Percentiles rank a stretch among this genome's conserved stretches.
Conservation (phyloP, 2,329 filamentous ascomycete species). For the Colletotrichum brevisporum region DNA sequence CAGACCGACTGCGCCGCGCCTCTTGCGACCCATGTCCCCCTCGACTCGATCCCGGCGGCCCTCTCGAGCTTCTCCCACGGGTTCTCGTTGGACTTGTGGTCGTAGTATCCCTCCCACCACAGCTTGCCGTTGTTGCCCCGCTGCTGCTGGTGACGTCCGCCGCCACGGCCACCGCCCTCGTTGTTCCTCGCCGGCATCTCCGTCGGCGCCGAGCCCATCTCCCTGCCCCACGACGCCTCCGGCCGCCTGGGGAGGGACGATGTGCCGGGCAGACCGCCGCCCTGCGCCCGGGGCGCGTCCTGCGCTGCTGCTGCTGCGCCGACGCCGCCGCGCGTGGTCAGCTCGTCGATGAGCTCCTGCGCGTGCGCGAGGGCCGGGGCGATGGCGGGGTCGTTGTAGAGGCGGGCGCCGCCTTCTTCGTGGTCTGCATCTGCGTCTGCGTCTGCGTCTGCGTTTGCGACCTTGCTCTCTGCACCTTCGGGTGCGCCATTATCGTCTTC, state of each 20-base stretch:
- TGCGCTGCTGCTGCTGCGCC: background rate
- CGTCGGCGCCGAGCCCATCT: constrained; percentile 23
- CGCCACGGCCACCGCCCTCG: background rate
- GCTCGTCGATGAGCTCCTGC: constrained; percentile 37
- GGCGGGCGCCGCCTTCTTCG: constrained; percentile 24
- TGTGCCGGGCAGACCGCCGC: constrained; percentile 12
- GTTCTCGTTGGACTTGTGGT: constrained; percentile 78
- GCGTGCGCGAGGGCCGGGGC: constrained; percentile 40
- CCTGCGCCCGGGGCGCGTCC: constrained; percentile 13
- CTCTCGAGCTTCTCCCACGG: constrained; percentile 76
- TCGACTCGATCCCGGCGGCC: constrained; percentile 57
- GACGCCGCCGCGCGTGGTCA: constrained; percentile 12
- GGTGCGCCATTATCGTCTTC: constrained; percentile 61
- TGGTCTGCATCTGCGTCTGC: constrained; percentile 23
- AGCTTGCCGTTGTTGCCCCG: constrained; percentile 45
- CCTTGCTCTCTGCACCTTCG: constrained; percentile 48
- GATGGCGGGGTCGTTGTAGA: constrained; percentile 23
- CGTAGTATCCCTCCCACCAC: constrained; percentile 79
- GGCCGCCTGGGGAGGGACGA: constrained; percentile 32
- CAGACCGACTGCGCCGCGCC: constrained; percentile 14
- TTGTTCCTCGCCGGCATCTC: constrained; percentile 26
- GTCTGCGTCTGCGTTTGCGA: constrained; percentile 11
- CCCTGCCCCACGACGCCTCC: constrained; percentile 36
- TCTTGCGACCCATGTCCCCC: constrained; percentile 60
- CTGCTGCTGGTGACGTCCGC: constrained; percentile 6